These are phyloP conservation scores for Alternaria infectoria DNA, from an alignment of 2,329 filamentous ascomycete species.

Conservation along the genomic window DNA sequence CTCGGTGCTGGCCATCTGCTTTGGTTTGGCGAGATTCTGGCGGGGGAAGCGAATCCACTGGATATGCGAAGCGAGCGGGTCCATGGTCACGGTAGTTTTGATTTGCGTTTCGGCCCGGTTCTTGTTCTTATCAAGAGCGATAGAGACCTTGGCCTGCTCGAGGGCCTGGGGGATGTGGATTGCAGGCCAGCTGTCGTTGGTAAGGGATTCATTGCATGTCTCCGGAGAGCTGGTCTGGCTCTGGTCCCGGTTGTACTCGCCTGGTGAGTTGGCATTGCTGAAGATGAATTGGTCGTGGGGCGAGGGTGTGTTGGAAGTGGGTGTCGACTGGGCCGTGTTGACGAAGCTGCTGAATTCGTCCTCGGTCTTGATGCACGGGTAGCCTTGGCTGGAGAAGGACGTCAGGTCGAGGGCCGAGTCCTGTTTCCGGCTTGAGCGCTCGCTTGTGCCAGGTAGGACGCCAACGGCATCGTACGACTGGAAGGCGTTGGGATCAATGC, in stretches of 20 bases:
- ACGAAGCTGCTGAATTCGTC: slow-evolving; percentile 24
- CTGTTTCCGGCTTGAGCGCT: slow-evolving; percentile 25
- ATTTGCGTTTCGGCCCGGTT: slow-evolving; percentile 97
- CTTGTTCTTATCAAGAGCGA: slow-evolving; percentile 60
- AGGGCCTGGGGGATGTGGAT: slow-evolving; percentile 37
- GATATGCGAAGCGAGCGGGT: slow-evolving; percentile 74
- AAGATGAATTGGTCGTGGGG: slow-evolving; percentile 38
- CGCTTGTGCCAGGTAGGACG: slow-evolving; percentile 9
- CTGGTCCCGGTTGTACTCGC: slow-evolving; percentile 35
- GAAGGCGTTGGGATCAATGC: slow-evolving; percentile 11
- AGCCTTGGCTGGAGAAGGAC: slow-evolving; percentile 13
- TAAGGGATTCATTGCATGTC: slow-evolving; percentile 27
- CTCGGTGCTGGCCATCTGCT: slow-evolving; percentile 79
- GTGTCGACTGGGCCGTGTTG: slow-evolving; percentile 29
- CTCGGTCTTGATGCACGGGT: slow-evolving; percentile 22
- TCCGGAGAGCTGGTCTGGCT: slow-evolving; percentile 43
- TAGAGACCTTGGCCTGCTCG: slow-evolving; percentile 26
- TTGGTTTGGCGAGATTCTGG: slow-evolving; percentile 93
- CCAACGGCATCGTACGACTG: slow-evolving; percentile 6
- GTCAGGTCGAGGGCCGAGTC: slow-evolving; percentile 35
- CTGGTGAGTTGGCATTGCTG: slow-evolving; percentile 42
- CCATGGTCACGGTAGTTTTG: slow-evolving; percentile 80
- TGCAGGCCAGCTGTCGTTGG: slow-evolving; percentile 29
- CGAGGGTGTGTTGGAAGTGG: slow-evolving; percentile 37
- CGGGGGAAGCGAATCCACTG: slow-evolving; percentile 85